These are phyloP conservation scores for Aspergillus bombycis DNA, from an alignment of 2,329 filamentous ascomycete genomes.

Conservation along the genomic window DNA sequence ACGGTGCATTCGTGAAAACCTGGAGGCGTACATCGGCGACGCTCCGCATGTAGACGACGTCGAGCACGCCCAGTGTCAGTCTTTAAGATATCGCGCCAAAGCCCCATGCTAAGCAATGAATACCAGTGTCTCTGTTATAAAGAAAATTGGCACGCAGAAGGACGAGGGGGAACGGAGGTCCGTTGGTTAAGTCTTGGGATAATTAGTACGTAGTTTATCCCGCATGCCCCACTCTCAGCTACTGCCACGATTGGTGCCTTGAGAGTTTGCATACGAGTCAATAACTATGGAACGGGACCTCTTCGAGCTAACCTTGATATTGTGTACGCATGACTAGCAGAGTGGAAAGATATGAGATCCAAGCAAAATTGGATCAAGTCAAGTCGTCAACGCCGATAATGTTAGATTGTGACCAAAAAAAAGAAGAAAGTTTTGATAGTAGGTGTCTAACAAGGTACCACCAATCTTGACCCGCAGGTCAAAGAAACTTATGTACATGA, in stretches of 20 bases:
- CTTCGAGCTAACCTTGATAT: not conserved
- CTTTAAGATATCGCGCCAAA: constrained; percentile 41
- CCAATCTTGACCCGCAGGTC: constrained; percentile 26
- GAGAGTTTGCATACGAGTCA: not conserved
- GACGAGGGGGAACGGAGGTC: not conserved
- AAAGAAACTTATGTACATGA: constrained; percentile 41
- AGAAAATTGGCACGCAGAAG: not conserved
- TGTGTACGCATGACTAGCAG: not conserved
- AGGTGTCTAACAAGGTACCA: constrained; percentile 26
- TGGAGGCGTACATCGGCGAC: constrained; percentile 44
- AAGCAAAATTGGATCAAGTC: not conserved
- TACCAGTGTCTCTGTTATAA: not conserved
- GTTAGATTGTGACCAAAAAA: constrained; percentile 7
- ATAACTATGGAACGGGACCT: too few species aligned
- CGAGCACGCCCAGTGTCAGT: constrained; percentile 30
- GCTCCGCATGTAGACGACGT: constrained; percentile 41
- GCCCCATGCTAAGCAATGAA: constrained; percentile 35
- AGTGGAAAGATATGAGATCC: not conserved
- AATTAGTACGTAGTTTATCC: not conserved
- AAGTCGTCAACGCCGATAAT: not conserved
- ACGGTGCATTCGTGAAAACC: constrained; percentile 4
- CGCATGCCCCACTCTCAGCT: constrained; percentile 1
- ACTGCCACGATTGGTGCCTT: not conserved
- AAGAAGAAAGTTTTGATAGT: constrained; percentile 10
- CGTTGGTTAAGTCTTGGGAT: not conserved